Base-by-base conservation (phyloP, 2,329 filamentous ascomycete species). In the Aureobasidium sp. region DNA sequence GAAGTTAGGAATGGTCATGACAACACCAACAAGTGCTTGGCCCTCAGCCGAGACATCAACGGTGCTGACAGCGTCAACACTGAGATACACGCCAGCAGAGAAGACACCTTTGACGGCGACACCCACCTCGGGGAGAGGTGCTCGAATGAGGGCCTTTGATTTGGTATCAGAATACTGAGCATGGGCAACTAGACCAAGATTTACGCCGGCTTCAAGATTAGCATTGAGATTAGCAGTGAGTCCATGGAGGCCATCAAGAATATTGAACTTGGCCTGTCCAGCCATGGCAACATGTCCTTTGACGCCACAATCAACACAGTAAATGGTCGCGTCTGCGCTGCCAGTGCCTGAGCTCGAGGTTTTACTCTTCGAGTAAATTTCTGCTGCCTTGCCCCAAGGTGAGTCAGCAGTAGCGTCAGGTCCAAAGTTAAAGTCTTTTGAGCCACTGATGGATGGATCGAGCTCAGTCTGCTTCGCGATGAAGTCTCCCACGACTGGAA, bases 1-100 rank as follows among this genome's bases (percentile, higher is more conserved):
- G 46, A 60, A 60, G 24, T 51, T 51, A 3, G 57, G 57, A 43
- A 60, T 60, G 17, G 44, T 60, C 57, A 60, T 60, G 57, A 51
- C 34, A 15, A 60, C 57, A 34, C 57, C 57, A 5, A 60, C 57
- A 32, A 51, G 44, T 9, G 36, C 57, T 36, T 60, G 24, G 3
- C 57, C 57, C 24, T 51, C 34, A 6, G 57, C 57, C 2, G 20
- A 3, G 8, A 60, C 46, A 13, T 36, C 29, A n/a, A 60, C 36
- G 5, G 57, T 51, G 17, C 46, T 51, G 20, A 51, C 46, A 24
- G 57, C 57, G 17, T 60, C 57, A 12, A 60, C 57, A 17, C 32
- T 50, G 1, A 60, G 20, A 20, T 51, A 60, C 2, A 60, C 57
- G 4, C 57, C 57, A 17, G 46, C 57, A 13, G 57, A 32, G 8